phyloP scores from a whole-genome alignment of 805 yeast species.

The Grigorovia jiainica region DNA sequence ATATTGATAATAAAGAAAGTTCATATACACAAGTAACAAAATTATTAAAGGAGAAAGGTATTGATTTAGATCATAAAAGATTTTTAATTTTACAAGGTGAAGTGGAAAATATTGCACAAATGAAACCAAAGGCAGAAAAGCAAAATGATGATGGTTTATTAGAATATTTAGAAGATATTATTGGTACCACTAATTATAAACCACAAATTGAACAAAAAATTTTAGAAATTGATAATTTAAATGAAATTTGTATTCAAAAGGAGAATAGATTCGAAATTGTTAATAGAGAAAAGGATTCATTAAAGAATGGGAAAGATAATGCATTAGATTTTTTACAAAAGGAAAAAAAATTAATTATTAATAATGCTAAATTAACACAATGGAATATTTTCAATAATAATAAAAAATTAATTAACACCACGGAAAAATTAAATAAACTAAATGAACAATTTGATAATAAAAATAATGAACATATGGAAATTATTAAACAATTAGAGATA shows the following conservation, averaged over 20 bases:
- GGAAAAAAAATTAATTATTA: slow-evolving; percentile 51
- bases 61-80: slow-evolving; percentile 90
- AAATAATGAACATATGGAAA: slow-evolving; percentile 28
- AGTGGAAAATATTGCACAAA: slow-evolving; percentile 95
- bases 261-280: slow-evolving; percentile 72
- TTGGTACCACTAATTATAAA: slow-evolving; percentile 86
- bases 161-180: slow-evolving; percentile 92
- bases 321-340: slow-evolving; percentile 57
- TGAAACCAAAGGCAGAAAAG: slow-evolving; percentile 93
- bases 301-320: slow-evolving; percentile 55
- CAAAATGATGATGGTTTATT: slow-evolving; percentile 88
- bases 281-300: slow-evolving; percentile 56
- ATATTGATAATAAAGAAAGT: slow-evolving; percentile 59
- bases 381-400: slow-evolving; percentile 34
- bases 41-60: slow-evolving; percentile 68
- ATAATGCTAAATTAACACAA: slow-evolving; percentile 51
- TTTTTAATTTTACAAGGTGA: slow-evolving; percentile 95
- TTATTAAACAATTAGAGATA: slow-evolving; percentile 24
- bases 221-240: slow-evolving; percentile 56
- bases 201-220: slow-evolving; percentile 57
- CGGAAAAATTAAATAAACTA: slow-evolving; percentile 31
- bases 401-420: slow-evolving; percentile 32
- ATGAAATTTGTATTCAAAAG: slow-evolving; percentile 73
- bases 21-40: slow-evolving; percentile 71
- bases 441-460: slow-evolving; percentile 34